These are phyloP conservation scores for Schizosaccharomyces octosporus DNA, from an alignment of 805 yeast species.

Conservation along the genomic window DNA sequence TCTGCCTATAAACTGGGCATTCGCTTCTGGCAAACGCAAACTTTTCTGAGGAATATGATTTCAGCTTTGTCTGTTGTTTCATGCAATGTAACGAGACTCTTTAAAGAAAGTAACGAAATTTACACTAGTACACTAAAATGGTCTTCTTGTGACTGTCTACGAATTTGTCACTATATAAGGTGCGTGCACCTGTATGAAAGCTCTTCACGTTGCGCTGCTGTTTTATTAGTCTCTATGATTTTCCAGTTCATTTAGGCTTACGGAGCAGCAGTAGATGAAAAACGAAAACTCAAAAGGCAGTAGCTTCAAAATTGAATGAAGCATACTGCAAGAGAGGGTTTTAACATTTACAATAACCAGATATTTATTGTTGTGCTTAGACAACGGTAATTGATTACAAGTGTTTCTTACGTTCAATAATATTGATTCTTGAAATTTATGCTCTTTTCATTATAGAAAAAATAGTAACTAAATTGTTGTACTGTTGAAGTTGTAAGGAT, in stretches of 20 bases:
- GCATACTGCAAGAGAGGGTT: neutral
- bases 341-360: neutral
- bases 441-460: too few relatives aligned
- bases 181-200: neutral
- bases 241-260: neutral
- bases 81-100: neutral
- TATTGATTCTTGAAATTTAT: too few relatives aligned
- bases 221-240: neutral
- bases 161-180: neutral
- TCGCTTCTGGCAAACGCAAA: neutral
- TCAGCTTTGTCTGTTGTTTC: neutral
- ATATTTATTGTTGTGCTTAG: too few relatives aligned
- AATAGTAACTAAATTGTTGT: too few relatives aligned
- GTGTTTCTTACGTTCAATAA: too few relatives aligned
- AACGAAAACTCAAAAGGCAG: neutral
- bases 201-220: constrained; percentile 1
- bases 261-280: constrained; percentile 1
- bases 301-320: neutral
- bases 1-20: neutral
- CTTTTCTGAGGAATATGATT: neutral
- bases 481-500: too few relatives aligned
- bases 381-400: too few relatives aligned
- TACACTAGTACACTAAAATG: too few relatives aligned
- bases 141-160: neutral
- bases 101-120: neutral